These are phyloP conservation scores for Phytophthora fragariaefolia DNA, from an alignment of 352 stramenopile species.

Conservation along the genomic window DNA sequence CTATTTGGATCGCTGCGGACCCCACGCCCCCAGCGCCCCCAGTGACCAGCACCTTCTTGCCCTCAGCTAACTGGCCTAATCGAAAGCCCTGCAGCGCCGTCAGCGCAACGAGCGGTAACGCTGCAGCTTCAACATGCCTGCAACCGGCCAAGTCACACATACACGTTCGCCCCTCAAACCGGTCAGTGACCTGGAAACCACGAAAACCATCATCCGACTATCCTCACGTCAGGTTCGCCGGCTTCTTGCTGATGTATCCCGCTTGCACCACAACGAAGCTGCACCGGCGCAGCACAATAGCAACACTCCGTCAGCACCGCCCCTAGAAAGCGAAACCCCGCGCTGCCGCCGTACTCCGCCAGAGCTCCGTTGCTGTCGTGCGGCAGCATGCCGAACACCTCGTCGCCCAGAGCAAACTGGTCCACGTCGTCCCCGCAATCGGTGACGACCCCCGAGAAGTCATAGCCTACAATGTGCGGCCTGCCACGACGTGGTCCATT, in stretches of 20 bases:
- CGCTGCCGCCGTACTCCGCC: conserved; percentile 55
- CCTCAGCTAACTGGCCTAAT: conserved; percentile 50
- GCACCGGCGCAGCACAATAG: too few species aligned
- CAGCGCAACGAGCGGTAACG: conserved; percentile 62
- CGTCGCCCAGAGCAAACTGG: conserved; percentile 64
- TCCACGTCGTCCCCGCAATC: conserved; percentile 59
- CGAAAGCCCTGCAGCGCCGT: conserved; percentile 65
- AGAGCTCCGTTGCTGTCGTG: conserved; percentile 67
- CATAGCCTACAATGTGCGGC: conserved; percentile 75
- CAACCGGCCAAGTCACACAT: not conserved
- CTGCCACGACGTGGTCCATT: conserved; percentile 25
- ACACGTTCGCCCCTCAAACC: not conserved
- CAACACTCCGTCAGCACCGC: too few species aligned
- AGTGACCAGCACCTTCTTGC: conserved; percentile 80
- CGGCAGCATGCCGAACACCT: conserved; percentile 79
- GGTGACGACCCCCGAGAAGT: conserved; percentile 70
- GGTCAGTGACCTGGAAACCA: not conserved
- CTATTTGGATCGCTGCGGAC: conserved; percentile 76
- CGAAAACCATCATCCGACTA: not conserved
- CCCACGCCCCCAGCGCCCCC: conserved; percentile 74
- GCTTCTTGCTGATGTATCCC: conserved; percentile 74
- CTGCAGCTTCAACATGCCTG: conserved; percentile 72
- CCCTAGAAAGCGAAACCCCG: too few species aligned
- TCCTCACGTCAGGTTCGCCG: conserved; percentile 61
- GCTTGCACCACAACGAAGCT: conserved; percentile 63